Evolutionary conservation across 1,284 basidiomycete genomes (phyloP).

Genomic region (Austropuccinia psidii): DNA sequence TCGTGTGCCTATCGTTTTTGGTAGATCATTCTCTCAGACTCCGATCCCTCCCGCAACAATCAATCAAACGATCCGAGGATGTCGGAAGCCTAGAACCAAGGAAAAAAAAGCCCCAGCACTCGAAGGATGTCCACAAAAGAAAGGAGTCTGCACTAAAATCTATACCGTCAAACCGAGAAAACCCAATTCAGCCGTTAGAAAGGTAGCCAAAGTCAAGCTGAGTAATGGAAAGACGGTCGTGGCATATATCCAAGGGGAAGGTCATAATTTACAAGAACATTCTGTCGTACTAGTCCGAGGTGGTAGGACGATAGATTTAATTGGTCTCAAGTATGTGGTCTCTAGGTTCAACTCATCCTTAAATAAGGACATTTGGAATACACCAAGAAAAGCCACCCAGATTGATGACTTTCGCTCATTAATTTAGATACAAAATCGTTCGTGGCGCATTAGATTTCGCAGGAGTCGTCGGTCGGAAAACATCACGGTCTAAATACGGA

Average conservation of each 20-base stretch:
- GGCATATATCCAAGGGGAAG: conserved; percentile 95
- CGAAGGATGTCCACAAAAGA: conserved; percentile 68
- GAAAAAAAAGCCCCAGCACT: conserved; percentile 69
- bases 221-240: conserved; percentile 79
- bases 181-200: conserved; percentile 96
- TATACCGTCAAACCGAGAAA: conserved; percentile 89
- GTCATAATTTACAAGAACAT: conserved; percentile 97
- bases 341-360: not conserved
- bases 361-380: not conserved
- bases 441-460: conserved; percentile 86
- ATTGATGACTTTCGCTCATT: too few species aligned
- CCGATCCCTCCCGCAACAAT: conserved; percentile 59
- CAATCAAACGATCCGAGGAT: conserved; percentile 64
- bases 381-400: too few species aligned
- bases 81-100: conserved; percentile 39
- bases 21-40: conserved; percentile 57
- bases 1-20: too few species aligned
- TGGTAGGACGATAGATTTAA: conserved; percentile 92
- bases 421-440: conserved; percentile 95
- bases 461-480: conserved; percentile 75
- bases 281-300: conserved; percentile 88
- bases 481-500: conserved; percentile 84
- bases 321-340: conserved; percentile 82
- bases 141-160: conserved; percentile 78
- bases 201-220: conserved; percentile 89